A percentile compares a stretch with the other conserved stretches of the same genome.
These are phyloP conservation scores for Barnettozyma populi DNA, from an alignment of 805 yeast genomes.

Conservation along the genomic window DNA sequence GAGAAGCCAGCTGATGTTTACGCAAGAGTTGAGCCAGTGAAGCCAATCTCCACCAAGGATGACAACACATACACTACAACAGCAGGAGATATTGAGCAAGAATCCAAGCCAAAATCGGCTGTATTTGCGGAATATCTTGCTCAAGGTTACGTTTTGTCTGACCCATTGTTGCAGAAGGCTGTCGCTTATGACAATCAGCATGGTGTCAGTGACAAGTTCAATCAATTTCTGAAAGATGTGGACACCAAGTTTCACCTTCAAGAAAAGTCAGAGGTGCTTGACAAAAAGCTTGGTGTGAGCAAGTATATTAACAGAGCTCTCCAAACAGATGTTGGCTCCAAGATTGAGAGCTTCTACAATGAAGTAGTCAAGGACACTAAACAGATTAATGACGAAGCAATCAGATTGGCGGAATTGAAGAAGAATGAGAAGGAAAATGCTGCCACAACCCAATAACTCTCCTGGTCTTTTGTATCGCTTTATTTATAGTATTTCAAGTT, in stretches of 20 bases:
- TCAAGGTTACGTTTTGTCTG: constrained; percentile 67
- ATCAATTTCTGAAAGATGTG: constrained; percentile 45
- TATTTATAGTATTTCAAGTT: not conserved
- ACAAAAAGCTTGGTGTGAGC: constrained; percentile 25
- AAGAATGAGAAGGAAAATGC: constrained; percentile 19
- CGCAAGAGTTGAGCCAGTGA: not conserved
- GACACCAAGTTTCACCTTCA: constrained; percentile 49
- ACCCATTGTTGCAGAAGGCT: constrained; percentile 54
- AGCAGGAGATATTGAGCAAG: constrained; percentile 55
- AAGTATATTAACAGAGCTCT: constrained; percentile 32
- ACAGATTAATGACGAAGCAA: constrained; percentile 71
- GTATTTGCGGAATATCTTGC: constrained; percentile 72
- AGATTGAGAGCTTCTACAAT: constrained; percentile 55
- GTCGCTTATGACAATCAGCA: constrained; percentile 58
- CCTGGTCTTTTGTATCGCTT: not conserved
- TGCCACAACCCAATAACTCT: not conserved
- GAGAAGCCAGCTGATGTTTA: constrained; percentile 8
- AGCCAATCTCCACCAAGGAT: not conserved
- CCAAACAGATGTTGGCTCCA: constrained; percentile 43
- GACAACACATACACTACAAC: constrained; percentile 3
- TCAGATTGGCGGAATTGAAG: constrained; percentile 59
- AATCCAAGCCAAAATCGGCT: constrained; percentile 69
- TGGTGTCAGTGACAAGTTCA: constrained; percentile 55
- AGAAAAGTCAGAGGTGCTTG: constrained; percentile 28
- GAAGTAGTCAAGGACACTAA: constrained; percentile 48